Conservation (phyloP, 306 rosid species). For the Dryas drummondii region DNA sequence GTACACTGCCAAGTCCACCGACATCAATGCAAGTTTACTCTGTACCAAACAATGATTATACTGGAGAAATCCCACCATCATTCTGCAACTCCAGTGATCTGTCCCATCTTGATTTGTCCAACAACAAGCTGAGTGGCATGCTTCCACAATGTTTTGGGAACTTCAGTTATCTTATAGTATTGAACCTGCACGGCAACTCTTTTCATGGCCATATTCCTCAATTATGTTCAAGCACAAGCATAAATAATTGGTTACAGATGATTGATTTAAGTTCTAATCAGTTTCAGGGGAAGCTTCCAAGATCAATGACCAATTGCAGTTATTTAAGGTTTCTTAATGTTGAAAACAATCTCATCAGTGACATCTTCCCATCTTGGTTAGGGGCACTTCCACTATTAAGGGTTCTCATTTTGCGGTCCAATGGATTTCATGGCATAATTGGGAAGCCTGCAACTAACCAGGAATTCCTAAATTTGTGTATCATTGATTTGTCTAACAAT, state of each 20-base stretch:
- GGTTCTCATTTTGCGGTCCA: conserved; percentile 13
- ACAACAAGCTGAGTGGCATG: too few relatives aligned
- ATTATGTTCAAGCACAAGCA: not conserved
- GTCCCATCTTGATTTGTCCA: too few relatives aligned
- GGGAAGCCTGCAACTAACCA: not conserved
- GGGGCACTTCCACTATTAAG: conserved; percentile 32
- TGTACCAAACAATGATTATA: too few relatives aligned
- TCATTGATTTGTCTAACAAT: conserved; percentile 27
- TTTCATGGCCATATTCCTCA: not conserved
- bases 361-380: conserved; percentile 45
- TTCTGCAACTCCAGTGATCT: too few relatives aligned
- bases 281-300: conserved; percentile 18
- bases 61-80: too few relatives aligned
- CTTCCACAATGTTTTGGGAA: too few relatives aligned
- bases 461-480: conserved; percentile 6
- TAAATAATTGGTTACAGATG: not conserved
- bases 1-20: too few relatives aligned
- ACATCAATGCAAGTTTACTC: too few relatives aligned
- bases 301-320: conserved; percentile 16
- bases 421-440: conserved; percentile 25
- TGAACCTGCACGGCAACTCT: too few relatives aligned
- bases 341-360: conserved; percentile 14
- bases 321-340: conserved; percentile 3
- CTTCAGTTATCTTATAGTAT: too few relatives aligned
- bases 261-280: conserved; percentile 23